Evolutionary conservation across 768 basidiomycete genomes (phyloP), one percentile per base, ranked within the genome.

Genomic region (Pulveroboletus ravenelii): DNA sequence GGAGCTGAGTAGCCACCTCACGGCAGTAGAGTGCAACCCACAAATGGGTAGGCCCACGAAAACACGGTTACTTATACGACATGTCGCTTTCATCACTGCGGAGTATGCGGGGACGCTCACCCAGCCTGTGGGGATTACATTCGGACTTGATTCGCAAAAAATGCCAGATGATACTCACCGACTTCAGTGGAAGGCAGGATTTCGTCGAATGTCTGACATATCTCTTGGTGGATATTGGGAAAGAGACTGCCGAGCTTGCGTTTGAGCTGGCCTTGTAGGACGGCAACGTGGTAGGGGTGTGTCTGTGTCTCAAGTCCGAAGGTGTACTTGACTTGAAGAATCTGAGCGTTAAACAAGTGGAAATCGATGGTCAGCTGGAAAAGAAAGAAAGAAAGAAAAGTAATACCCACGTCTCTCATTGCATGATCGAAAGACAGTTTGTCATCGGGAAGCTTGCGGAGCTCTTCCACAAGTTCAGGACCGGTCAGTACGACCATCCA

Each of bases 401-500:
- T 25, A 25, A 23, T 27, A 59, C 66, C 10, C 45, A 78, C 80
- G 27, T 74, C 73, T 41, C 63, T 55, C 36, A 72, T 66, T 5
- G 72, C 72, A 17, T 72, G 69, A 50, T 59, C 52, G 45, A 74
- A 68, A 27, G 77, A 78, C 5, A 79, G 62, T 25, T 70, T 68
- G n/a, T 76, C 67, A 42, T 78, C 77, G 6, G 72, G 67, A n/a
- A 74, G 73, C 50, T 64, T 73, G 20, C 78, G 71, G 15, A 84
- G 57, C 37, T 83, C 81, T 6, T 81, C 76, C 12, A 81, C 62
- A 41, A 74, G 64, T 23, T 72, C 52, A 0, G 67, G 62, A 1
- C 77, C 74, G 17, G 69, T 69, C 18, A 75, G 61, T 7, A 82
- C 60, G 18, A 79, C 67, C 13, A 72, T 51, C 79, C 80, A 81